These are phyloP conservation scores for Clarkia xantiana DNA, from an alignment of 345 rosid genomes.

Conservation along the genomic window DNA sequence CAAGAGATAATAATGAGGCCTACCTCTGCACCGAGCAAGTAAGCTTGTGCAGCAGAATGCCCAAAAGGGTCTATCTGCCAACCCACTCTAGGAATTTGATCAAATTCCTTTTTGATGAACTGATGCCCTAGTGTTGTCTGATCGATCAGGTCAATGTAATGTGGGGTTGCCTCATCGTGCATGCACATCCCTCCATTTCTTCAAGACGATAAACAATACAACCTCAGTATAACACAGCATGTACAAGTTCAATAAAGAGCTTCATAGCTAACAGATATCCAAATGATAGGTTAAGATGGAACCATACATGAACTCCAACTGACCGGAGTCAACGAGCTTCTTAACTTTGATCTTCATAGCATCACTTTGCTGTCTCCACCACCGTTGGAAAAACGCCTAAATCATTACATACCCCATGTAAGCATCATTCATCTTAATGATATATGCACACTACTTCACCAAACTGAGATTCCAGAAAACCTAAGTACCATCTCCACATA, in stretches of 20 bases:
- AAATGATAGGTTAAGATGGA: background rate
- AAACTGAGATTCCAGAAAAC: background rate
- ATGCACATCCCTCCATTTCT: slow-evolving; percentile 94
- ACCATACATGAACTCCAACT: slow-evolving; percentile 74
- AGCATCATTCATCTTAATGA: background rate
- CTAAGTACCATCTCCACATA: slow-evolving; percentile 64
- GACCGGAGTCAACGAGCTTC: slow-evolving; percentile 76
- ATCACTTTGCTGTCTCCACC: slow-evolving; percentile 96
- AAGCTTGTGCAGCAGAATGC: slow-evolving; percentile 90
- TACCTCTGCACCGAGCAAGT: slow-evolving; percentile 95
- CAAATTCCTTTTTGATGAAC: slow-evolving; percentile 68
- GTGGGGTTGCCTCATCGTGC: slow-evolving; percentile 92
- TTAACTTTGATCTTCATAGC: slow-evolving; percentile 55
- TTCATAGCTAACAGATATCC: background rate
- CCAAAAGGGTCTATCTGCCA: slow-evolving; percentile 98
- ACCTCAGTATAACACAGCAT: background rate
- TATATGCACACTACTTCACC: background rate
- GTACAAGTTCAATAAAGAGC: slow-evolving; percentile 1
- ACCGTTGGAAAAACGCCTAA: slow-evolving; percentile 84
- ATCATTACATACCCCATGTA: background rate
- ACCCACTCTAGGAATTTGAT: slow-evolving; percentile 85
- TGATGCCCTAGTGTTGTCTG: slow-evolving; percentile 83
- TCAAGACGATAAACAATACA: background rate
- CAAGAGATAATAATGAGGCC: background rate
- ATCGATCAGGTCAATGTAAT: slow-evolving; percentile 88